A percentile compares a stretch with the other conserved stretches of the same genome.
Evolutionary conservation across 495 filamentous ascomycete genomes (phyloP).

Genomic region (Aeminium ludgeri): DNA sequence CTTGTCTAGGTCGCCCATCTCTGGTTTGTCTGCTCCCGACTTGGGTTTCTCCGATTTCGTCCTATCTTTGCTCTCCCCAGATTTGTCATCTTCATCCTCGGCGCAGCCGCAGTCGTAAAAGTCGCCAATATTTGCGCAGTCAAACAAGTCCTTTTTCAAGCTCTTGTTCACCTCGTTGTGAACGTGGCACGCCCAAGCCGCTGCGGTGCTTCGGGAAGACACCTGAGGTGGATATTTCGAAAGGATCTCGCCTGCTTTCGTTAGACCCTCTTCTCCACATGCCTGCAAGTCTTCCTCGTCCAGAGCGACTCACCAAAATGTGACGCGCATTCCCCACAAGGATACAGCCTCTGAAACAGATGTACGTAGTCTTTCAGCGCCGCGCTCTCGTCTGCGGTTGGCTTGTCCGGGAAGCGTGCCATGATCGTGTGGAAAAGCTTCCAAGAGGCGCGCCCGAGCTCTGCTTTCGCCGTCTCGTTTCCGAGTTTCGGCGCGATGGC

Average conservation of each 20-base stretch:
- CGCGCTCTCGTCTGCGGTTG: slow-evolving; percentile 63
- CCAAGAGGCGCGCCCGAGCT: slow-evolving; percentile 78
- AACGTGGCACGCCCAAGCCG: slow-evolving; percentile 84
- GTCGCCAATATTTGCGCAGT: slow-evolving; percentile 77
- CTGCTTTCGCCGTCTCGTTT: slow-evolving; percentile 83
- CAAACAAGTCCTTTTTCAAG: slow-evolving; percentile 64
- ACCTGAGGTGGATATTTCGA: slow-evolving; percentile 82
- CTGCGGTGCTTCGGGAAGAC: slow-evolving; percentile 61
- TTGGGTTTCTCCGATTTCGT: too few species aligned
- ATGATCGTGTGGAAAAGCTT: slow-evolving; percentile 92
- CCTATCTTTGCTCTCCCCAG: neutral
- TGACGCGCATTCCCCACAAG: slow-evolving; percentile 37
- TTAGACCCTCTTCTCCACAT: neutral
- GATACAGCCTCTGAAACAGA: slow-evolving; percentile 83
- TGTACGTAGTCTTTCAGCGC: slow-evolving; percentile 74
- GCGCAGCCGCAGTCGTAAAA: slow-evolving; percentile 94
- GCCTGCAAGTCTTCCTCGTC: neutral
- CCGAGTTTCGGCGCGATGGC: slow-evolving; percentile 78
- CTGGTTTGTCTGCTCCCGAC: too few species aligned
- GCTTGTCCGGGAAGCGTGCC: slow-evolving; percentile 77
- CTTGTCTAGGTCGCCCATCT: too few species aligned
- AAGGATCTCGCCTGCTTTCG: slow-evolving; percentile 32
- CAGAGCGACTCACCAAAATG: slow-evolving; percentile 2
- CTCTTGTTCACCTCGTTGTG: slow-evolving; percentile 90
- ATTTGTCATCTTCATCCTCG: slow-evolving; percentile 38